Conservation (phyloP, 2,329 filamentous ascomycete species). For the Colletotrichum theobromicola region DNA sequence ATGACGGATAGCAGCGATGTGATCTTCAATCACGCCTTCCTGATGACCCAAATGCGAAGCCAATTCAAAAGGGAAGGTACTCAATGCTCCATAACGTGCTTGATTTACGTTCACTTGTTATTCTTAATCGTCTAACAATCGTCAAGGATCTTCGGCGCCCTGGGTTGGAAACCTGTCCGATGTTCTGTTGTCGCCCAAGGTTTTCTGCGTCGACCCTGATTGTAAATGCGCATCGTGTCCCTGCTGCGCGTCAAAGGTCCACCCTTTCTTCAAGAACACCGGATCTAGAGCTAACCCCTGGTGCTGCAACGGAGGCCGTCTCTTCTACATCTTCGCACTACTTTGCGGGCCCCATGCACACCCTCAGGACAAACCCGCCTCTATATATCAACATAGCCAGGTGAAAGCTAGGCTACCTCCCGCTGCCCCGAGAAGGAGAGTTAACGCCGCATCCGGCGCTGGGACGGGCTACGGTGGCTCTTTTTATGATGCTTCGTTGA, state of each 20-base stretch:
- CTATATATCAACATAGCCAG: background rate
- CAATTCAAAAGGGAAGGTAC: no score
- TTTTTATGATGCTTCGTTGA: no score
- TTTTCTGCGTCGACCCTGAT: background rate
- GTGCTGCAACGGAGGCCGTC: conserved; percentile 36
- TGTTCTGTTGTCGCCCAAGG: no score
- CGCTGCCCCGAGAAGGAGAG: background rate
- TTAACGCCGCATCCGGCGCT: background rate
- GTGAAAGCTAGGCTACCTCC: background rate
- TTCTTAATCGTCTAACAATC: background rate
- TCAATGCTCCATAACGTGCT: background rate
- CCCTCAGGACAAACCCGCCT: background rate
- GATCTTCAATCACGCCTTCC: no score
- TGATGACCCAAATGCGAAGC: no score
- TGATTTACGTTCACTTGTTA: background rate
- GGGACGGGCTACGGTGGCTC: background rate
- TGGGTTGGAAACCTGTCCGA: no score
- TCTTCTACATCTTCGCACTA: background rate
- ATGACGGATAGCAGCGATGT: background rate
- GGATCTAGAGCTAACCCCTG: background rate
- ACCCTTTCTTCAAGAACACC: no score
- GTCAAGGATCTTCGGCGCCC: no score
- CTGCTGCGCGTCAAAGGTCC: background rate
- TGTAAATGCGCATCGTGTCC: background rate
- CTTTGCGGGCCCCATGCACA: background rate